Conservation (phyloP, 768 basidiomycete genomes). For the Cyathus striatus region DNA sequence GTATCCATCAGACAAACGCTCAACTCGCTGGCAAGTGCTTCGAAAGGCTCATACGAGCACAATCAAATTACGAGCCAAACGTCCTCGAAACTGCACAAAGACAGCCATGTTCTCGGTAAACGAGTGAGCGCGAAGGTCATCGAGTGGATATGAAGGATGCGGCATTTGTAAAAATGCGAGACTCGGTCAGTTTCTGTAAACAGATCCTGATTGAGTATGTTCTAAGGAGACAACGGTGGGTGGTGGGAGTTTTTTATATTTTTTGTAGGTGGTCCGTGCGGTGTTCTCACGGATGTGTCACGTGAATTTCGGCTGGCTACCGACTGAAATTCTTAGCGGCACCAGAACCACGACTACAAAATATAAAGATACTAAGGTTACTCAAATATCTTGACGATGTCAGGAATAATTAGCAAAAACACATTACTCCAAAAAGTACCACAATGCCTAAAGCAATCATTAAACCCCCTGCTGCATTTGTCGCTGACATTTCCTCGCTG, state of each 20-base stretch:
- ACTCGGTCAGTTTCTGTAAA: slow-evolving; percentile 79
- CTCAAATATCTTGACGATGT: no score
- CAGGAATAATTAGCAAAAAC: no score
- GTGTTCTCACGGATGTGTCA: no score
- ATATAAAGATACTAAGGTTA: no score
- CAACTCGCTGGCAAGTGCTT: slow-evolving; percentile 44
- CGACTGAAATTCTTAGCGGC: no score
- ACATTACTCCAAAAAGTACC: no score
- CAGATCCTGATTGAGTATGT: slow-evolving; percentile 82
- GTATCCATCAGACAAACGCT: slow-evolving; percentile 63
- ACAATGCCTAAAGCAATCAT: no score
- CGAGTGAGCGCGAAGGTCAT: slow-evolving; percentile 63
- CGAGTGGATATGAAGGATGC: slow-evolving; percentile 66
- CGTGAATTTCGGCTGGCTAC: not conserved
- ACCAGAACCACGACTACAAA: no score
- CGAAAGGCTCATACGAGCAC: slow-evolving; percentile 20
- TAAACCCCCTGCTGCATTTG: no score
- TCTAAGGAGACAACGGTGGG: slow-evolving; percentile 38
- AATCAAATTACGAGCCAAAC: slow-evolving; percentile 40
- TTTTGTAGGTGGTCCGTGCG: slow-evolving; percentile 23
- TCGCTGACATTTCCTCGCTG: no score
- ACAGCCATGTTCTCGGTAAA: slow-evolving; percentile 61
- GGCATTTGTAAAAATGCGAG: slow-evolving; percentile 78
- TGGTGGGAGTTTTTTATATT: slow-evolving; percentile 17
- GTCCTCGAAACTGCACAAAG: slow-evolving; percentile 47